Evolutionary conservation across 345 rosid genomes (phyloP), one percentile per base, ranked within the genome.

Genomic region (Garcia nutans): DNA sequence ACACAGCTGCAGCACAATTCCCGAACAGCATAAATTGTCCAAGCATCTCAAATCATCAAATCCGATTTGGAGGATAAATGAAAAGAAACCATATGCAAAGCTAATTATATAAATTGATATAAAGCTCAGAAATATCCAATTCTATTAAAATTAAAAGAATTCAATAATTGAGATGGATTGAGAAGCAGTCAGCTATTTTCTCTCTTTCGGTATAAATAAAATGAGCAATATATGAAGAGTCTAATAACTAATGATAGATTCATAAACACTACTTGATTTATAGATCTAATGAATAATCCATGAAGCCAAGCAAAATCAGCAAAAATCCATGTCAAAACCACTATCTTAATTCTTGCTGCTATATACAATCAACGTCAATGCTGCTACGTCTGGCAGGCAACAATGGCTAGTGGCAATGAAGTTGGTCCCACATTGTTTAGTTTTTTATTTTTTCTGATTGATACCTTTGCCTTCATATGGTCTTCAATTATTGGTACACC

Each of bases 231-330:
- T 55, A 6, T 1, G 20, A 23, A 37, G 33, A 65, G 20, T 45
- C 64, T 42, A 23, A 58, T 26, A 23, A 42, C 12, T 12, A 16
- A 13, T 37, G 17, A 15, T 16, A 57, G 66, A 58, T 41, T 72
- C 42, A 74, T 8, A 78, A 64, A 70, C 60, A 23, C 68, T 65
- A 68, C 71, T 80, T 22, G 50, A 9, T 76, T 65, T 61, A 64
- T 26, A 82, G 85, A 88, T 88, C 87, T 76, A 80, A 71, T 70
- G 52, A 17, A 31, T 49, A 47, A 69, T 23, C 55, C 49, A 58
- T 63, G 47, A 68, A 23, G 24, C 24, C 64, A 42, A 78, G 12
- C 41, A 28, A 74, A 55, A 75, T 37, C 41, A 37, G 41, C 6
- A 37, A 37, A 37, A 37, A 37, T 0, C 41, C 41, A 37, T 37